phyloP scores from a whole-genome alignment of 371 early-diverging fungal species.

The Lichtheimia ornata region DNA sequence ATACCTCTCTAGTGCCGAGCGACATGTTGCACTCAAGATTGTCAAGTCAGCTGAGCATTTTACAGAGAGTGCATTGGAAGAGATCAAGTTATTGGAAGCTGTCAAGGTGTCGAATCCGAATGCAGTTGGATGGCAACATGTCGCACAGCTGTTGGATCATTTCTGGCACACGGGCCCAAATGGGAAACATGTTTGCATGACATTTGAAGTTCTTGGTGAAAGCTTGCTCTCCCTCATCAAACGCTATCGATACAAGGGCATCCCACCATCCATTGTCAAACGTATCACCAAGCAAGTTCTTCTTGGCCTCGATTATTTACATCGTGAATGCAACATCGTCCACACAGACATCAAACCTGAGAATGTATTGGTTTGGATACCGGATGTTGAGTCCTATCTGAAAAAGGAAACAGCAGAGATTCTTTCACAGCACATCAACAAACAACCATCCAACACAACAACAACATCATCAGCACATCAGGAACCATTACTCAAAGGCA shows the following conservation, averaged over 20 bases:
- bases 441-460: not conserved
- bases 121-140: slow-evolving; percentile 61
- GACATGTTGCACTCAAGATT: slow-evolving; percentile 93
- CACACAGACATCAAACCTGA: slow-evolving; percentile 99
- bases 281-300: slow-evolving; percentile 87
- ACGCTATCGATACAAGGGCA: slow-evolving; percentile 71
- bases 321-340: slow-evolving; percentile 95
- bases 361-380: slow-evolving; percentile 90
- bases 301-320: slow-evolving; percentile 91
- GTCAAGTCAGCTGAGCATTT: slow-evolving; percentile 95
- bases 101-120: slow-evolving; percentile 68
- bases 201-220: slow-evolving; percentile 96
- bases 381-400: slow-evolving; percentile 66
- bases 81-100: slow-evolving; percentile 86
- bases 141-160: slow-evolving; percentile 86
- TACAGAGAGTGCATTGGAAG: slow-evolving; percentile 94
- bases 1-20: slow-evolving; percentile 43
- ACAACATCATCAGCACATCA: slow-evolving; percentile 2
- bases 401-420: slow-evolving; percentile 15
- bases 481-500: slow-evolving; percentile 4
- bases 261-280: slow-evolving; percentile 84
- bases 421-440: not conserved
- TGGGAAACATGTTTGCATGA: slow-evolving; percentile 95
- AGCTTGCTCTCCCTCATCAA: slow-evolving; percentile 88
- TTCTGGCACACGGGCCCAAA: slow-evolving; percentile 91